These are phyloP conservation scores for Podospora anserina DNA, from an alignment of 495 filamentous ascomycete species.

Conservation along the genomic window DNA sequence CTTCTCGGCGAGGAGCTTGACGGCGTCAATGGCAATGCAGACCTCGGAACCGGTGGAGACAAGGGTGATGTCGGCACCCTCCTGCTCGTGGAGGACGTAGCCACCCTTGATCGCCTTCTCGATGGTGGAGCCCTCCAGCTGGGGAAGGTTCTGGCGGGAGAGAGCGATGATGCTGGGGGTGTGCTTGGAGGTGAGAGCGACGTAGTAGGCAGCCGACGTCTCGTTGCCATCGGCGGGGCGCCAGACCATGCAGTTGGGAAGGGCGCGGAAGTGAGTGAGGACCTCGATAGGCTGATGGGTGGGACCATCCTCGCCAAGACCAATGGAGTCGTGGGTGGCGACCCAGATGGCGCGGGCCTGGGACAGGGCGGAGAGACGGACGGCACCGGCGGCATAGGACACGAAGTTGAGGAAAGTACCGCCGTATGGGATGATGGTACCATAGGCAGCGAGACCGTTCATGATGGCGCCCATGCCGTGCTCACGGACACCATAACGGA, in stretches of 20 bases:
- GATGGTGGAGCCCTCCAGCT: conserved; percentile 89
- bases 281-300: conserved; percentile 99
- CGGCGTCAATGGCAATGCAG: conserved; percentile 86
- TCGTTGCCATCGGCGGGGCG: conserved; percentile 98
- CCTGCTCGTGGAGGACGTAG: conserved; percentile 81
- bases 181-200: conserved; percentile 83
- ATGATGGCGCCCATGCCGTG: conserved; percentile 97
- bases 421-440: conserved; percentile 86
- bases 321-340: conserved; percentile 98
- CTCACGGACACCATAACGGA: conserved; percentile 96
- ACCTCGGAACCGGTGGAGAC: conserved; percentile 97
- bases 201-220: conserved; percentile 96
- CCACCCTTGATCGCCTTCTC: conserved; percentile 88
- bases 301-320: conserved; percentile 97
- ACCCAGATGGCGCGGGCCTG: conserved; percentile 92
- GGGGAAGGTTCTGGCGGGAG: conserved; percentile 97
- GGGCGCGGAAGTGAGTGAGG: conserved; percentile 97
- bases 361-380: conserved; percentile 89
- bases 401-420: conserved; percentile 99
- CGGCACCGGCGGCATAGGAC: conserved; percentile 93
- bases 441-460: conserved; percentile 96
- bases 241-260: conserved; percentile 99
- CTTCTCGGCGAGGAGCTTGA: conserved; percentile 83
- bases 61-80: conserved; percentile 82
- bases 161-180: conserved; percentile 91